These are phyloP conservation scores for Tritrichomonas foetus DNA, from an alignment of 208 protist genomes.

Conservation along the genomic window DNA sequence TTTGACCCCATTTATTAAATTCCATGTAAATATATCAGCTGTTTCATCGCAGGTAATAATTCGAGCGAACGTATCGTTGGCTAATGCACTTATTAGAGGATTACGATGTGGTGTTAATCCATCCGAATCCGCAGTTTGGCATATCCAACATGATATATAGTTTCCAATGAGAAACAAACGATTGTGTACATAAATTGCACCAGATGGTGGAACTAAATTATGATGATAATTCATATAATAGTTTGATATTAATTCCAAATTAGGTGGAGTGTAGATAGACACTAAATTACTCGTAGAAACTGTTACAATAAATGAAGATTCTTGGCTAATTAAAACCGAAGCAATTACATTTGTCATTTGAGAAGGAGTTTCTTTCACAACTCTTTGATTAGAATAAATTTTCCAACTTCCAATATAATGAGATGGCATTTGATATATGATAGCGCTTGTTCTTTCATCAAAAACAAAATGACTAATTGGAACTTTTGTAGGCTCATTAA, in stretches of 20 bases:
- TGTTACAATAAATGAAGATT: conserved; percentile 35
- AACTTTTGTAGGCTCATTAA: neutral
- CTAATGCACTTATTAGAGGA: neutral
- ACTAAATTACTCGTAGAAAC: neutral
- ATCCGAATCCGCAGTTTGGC: neutral
- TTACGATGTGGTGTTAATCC: neutral
- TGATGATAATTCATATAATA: neutral
- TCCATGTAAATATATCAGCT: neutral
- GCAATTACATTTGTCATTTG: neutral
- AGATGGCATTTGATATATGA: neutral
- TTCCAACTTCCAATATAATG: neutral
- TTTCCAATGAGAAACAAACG: neutral
- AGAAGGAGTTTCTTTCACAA: neutral
- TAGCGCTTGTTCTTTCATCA: neutral
- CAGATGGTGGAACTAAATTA: neutral
- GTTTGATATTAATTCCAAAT: neutral
- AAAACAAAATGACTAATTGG: neutral
- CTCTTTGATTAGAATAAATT: neutral
- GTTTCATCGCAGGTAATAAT: neutral
- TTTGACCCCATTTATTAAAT: neutral
- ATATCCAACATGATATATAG: neutral
- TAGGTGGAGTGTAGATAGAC: neutral
- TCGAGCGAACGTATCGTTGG: neutral
- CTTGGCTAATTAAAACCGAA: neutral
- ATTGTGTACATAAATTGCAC: neutral